Evolutionary conservation across 495 filamentous ascomycete genomes (phyloP), one percentile per base, ranked within the genome.

Genomic region (Niebla homalea): DNA sequence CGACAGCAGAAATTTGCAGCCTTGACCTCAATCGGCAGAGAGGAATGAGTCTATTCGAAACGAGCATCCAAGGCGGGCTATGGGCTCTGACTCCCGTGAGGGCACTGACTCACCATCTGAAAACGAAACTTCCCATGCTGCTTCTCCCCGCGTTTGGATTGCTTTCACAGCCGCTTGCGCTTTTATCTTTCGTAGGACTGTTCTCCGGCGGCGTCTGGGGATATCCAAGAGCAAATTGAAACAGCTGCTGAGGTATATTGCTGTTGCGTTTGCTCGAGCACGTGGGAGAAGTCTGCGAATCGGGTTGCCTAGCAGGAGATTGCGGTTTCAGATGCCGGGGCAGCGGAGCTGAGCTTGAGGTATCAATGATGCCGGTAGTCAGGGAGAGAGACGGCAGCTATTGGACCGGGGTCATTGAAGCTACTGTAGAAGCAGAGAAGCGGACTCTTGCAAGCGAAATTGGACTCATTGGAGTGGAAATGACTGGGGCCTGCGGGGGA

Each of bases 121-220:
- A 77, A 15, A 71, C 54, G 55, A 72, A 76, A 59, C 56, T 74
- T 55, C 73, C 74, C 73, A 75, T 76, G 37, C 46, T 68, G 43
- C 39, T 46, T 49, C 40, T 29, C 16, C 36, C 49, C 23, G 46
- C 18, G 21, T 37, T 43, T 40, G 44, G 35, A 10, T 14, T 32
- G 19, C 45, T 41, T 16, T n/a, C 10, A 15, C 42, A n/a, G 25
- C n/a, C 14, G 14, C 23, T 20, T 22, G 43, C 29, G 21, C 21
- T 11, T 32, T 23, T 16, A 5, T 55, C 55, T 18, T 44, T 23
- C 4, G 47, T 45, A 1, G 55, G 50, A 26, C 52, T 60, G 12
- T 29, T 26, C 23, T 53, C 49, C 25, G 52, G 49, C 29, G 58
- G 60, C 32, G 49, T 55, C 41, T 58, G 60, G 36, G 54, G 60